Evolutionary conservation across 75 land plant genomes (phyloP).

Genomic region (Cunninghamia lanceolata): DNA sequence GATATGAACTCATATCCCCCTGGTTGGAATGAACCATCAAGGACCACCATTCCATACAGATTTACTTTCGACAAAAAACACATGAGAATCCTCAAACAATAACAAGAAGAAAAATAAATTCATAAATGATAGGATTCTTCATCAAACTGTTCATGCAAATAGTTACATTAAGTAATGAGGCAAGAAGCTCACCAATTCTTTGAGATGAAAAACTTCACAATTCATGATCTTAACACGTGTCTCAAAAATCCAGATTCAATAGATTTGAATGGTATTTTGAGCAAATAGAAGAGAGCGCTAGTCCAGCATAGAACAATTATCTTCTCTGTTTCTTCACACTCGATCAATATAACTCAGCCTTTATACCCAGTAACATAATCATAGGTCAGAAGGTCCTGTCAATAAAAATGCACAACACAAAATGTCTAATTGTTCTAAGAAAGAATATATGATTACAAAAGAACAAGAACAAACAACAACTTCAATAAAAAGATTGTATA

Average conservation of each 20-base stretch:
- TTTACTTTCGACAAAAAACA: background rate
- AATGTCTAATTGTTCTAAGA: background rate
- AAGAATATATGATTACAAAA: background rate
- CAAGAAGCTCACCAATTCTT: constrained; percentile 58
- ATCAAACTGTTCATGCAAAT: background rate
- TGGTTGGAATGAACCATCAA: background rate
- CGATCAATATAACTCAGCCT: background rate
- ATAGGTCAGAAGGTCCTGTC: background rate
- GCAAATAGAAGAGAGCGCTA: background rate
- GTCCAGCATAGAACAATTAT: background rate
- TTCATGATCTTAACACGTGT: constrained; percentile 40
- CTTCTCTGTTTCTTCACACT: background rate
- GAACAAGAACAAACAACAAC: background rate
- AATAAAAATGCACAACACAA: background rate
- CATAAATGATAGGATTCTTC: background rate
- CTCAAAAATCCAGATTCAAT: background rate
- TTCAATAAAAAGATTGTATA: background rate
- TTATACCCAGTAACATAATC: background rate
- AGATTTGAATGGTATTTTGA: background rate
- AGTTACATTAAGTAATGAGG: background rate
- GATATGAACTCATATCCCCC: background rate
- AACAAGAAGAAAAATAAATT: background rate
- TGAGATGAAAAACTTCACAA: constrained; percentile 78
- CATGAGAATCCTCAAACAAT: background rate
- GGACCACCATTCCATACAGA: background rate